These are phyloP conservation scores for Fragaria iinumae DNA, from an alignment of 306 rosid genomes.

Conservation along the genomic window DNA sequence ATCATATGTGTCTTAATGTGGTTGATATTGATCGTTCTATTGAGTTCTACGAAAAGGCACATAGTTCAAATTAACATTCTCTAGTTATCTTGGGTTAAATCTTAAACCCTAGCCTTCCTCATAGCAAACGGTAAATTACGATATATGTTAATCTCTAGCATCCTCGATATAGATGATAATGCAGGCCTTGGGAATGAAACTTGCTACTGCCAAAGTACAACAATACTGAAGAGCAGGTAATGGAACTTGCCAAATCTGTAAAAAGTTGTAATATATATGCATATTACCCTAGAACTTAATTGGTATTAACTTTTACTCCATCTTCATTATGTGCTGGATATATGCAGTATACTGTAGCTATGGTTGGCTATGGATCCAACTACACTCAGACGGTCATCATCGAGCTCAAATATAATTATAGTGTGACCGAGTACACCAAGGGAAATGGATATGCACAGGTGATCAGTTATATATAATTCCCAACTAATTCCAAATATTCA, in stretches of 20 bases:
- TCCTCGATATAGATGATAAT: neutral
- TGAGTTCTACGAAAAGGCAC: neutral
- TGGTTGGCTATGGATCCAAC: slow-evolving; percentile 13
- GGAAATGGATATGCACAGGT: slow-evolving; percentile 25
- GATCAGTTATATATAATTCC: too few species aligned
- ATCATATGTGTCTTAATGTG: neutral
- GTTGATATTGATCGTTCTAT: slow-evolving; percentile 2
- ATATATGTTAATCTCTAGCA: neutral
- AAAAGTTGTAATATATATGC: neutral
- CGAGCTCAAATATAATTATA: slow-evolving; percentile 9
- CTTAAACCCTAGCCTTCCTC: neutral
- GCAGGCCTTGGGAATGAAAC: slow-evolving; percentile 20
- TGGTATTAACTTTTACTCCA: neutral
- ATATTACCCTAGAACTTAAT: neutral
- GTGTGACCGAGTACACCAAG: neutral
- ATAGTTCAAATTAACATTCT: neutral
- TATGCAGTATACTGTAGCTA: slow-evolving; percentile 1
- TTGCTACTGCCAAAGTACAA: neutral
- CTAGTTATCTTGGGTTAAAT: neutral
- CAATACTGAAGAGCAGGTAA: neutral
- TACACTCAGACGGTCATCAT: neutral
- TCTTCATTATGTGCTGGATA: neutral
- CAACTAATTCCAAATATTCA: neutral
- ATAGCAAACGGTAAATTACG: neutral
- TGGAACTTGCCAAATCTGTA: neutral